Percentiles rank a stretch among this genome's conserved stretches.
Conservation (phyloP, 1,284 basidiomycete genomes). For the Ustilago tritici region DNA sequence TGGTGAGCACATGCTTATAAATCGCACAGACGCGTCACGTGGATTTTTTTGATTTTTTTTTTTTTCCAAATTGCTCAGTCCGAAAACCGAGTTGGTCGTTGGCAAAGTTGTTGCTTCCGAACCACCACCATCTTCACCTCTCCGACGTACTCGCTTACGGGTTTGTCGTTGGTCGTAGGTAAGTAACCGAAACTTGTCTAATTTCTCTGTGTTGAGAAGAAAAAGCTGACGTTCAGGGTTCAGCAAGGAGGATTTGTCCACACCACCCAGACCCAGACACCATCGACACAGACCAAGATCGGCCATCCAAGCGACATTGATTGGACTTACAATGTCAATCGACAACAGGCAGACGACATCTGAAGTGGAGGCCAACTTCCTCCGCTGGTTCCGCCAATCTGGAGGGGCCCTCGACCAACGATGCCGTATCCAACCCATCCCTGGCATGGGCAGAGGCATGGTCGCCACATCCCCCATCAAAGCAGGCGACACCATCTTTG, state of each 20-base stretch:
- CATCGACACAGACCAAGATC: background rate
- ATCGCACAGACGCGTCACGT: too few species aligned
- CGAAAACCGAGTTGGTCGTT: too few species aligned
- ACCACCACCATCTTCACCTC: too few species aligned
- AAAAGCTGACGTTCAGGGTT: slow-evolving; percentile 20
- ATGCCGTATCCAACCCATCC: slow-evolving; percentile 74
- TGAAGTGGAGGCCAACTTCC: slow-evolving; percentile 58
- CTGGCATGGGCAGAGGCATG: slow-evolving; percentile 77
- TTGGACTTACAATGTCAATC: slow-evolving; percentile 1
- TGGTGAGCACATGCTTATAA: too few species aligned
- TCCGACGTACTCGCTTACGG: too few species aligned
- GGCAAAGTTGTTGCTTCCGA: too few species aligned
- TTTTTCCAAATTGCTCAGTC: too few species aligned
- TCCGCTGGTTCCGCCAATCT: slow-evolving; percentile 69
- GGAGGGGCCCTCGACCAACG: slow-evolving; percentile 68
- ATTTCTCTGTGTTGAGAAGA: slow-evolving; percentile 16
- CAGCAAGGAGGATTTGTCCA: background rate
- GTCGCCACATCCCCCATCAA: slow-evolving; percentile 79
- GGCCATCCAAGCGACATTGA: background rate
- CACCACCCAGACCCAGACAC: background rate
- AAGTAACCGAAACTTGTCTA: too few species aligned
- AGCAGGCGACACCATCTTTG: slow-evolving; percentile 82
- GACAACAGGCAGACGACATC: slow-evolving; percentile 37
- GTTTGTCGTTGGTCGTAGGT: too few species aligned
- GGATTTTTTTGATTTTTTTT: too few species aligned